Percentiles rank a stretch among this genome's conserved stretches.
phyloP scores from a whole-genome alignment of 2,329 filamentous ascomycete species.

The Chaetomium globosum region DNA sequence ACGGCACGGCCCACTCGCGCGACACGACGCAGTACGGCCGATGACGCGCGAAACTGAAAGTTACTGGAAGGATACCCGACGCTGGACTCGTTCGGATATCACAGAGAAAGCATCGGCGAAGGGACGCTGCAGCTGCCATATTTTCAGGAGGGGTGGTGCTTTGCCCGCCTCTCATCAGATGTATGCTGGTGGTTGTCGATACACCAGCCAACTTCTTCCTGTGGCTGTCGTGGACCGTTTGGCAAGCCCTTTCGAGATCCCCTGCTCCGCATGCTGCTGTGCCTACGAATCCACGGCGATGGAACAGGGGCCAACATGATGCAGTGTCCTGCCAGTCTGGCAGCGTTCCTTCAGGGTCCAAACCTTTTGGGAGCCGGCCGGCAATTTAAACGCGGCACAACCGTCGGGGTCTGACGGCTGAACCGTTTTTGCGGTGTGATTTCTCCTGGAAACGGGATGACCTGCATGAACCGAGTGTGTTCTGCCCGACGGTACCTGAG shows the following conservation, averaged over 20 bases:
- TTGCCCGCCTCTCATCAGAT: not conserved
- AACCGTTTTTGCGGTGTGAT: not conserved
- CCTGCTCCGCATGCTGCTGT: slow-evolving; percentile 1
- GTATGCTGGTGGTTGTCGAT: not conserved
- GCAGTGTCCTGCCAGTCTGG: not conserved
- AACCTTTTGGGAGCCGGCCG: not conserved
- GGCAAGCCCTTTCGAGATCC: not conserved
- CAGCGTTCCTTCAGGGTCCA: slow-evolving; percentile 6
- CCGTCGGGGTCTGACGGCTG: slow-evolving; percentile 2
- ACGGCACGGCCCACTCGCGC: slow-evolving; percentile 2
- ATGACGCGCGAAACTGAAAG: not conserved
- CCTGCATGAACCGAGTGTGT: not conserved
- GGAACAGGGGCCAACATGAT: slow-evolving; percentile 7
- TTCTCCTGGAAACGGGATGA: not conserved
- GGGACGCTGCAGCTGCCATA: not conserved
- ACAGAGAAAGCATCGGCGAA: not conserved
- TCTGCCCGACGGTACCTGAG: not conserved
- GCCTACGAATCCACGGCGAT: slow-evolving; percentile 6
- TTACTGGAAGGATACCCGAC: not conserved
- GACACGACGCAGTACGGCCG: slow-evolving; percentile 4
- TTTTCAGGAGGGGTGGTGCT: not conserved
- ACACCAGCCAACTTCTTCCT: not conserved
- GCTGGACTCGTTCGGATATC: not conserved
- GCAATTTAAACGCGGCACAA: slow-evolving; percentile 9
- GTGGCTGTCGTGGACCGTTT: not conserved